Base-by-base conservation (phyloP, 1,139 yeast species). In the Candida glucosophila region DNA sequence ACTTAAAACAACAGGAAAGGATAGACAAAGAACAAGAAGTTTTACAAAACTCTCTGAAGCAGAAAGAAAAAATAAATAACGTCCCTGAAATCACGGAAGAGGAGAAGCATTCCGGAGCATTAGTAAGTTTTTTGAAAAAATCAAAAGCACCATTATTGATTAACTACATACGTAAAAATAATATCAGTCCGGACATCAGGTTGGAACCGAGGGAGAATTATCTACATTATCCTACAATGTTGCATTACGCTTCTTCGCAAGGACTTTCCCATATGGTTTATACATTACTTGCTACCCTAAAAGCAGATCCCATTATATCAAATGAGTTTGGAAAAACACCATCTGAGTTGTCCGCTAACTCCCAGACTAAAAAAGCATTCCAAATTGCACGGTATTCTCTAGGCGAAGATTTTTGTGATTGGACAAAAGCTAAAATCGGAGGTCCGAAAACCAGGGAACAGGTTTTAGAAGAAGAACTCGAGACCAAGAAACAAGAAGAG, bases 121-220 rank as follows among this genome's bases (percentile, higher is more conserved):
- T 86, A 4, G 47, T 75, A 1, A 54, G 58, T 2, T 55, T 79
- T 16, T 48, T 88, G 32, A 81, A 76, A 41, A 78, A 77, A 37
- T 80, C 88, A 8, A 78, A 79, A 41, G 85, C 88, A 0, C 95
- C 96, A 0, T 68, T 78, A 25, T 47, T 90, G 24, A 53, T 79
- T 1, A 58, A 73, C 4, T 82, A 74, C 39, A 35, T 88, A 29
- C 68, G 66, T 36, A 73, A 75, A 36, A 63, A 83, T 41, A 60
- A 65, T 4, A 44, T 85, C 1, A 57, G 67, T 3, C 63, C 75
- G 25, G 47, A 58, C 20, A 72, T 76, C 35, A 32, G 23, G 14
- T 52, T 90, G 5, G 47, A 62, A 14, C 95, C 96, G 0, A 47
- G 44, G 9, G 38, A 54, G 0, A 67, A 66, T 29, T 79, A 66